A percentile compares a stretch with the other conserved stretches of the same genome.
Conservation (phyloP, 176 grass and related monocot genomes). For the Zea mays region DNA sequence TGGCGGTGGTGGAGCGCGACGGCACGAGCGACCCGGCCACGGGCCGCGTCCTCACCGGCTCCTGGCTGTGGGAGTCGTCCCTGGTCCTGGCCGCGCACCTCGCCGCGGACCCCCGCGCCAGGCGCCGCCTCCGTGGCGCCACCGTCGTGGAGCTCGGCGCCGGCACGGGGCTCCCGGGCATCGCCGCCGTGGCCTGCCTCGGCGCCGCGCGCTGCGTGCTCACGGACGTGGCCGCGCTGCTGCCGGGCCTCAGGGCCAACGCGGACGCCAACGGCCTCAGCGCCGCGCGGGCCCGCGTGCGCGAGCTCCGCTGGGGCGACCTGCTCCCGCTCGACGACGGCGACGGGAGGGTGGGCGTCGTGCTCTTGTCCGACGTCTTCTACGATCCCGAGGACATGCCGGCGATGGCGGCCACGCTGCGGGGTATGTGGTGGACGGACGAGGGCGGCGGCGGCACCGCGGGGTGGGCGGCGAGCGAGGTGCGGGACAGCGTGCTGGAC, state of each 20-base stretch:
- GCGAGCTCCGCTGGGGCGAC: slow-evolving; percentile 53
- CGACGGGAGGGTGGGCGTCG: slow-evolving; percentile 37
- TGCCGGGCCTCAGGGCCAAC: slow-evolving; percentile 55
- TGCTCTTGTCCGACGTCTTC: slow-evolving; percentile 75
- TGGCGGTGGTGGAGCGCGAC: slow-evolving; percentile 56
- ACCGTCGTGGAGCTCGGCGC: slow-evolving; percentile 74
- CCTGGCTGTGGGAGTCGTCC: slow-evolving; percentile 75
- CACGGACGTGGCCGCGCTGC: slow-evolving; percentile 49
- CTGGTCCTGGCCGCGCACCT: slow-evolving; percentile 52
- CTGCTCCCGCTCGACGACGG: not conserved
- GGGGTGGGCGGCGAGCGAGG: slow-evolving; percentile 57
- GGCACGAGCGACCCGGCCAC: slow-evolving; percentile 53
- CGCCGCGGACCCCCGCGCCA: not conserved
- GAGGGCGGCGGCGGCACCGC: slow-evolving; percentile 7
- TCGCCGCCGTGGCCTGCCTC: slow-evolving; percentile 48
- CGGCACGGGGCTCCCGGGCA: slow-evolving; percentile 60
- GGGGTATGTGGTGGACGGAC: slow-evolving; percentile 35
- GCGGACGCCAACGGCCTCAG: slow-evolving; percentile 50
- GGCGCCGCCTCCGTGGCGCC: slow-evolving; percentile 26
- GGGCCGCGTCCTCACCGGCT: slow-evolving; percentile 58
- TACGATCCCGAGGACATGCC: slow-evolving; percentile 60
- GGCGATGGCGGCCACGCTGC: slow-evolving; percentile 49
- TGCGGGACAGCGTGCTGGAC: slow-evolving; percentile 38
- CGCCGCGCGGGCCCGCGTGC: slow-evolving; percentile 37
- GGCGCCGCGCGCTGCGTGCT: slow-evolving; percentile 59